Evolutionary conservation across 2,329 filamentous ascomycete genomes (phyloP), one percentile per base, ranked within the genome.

Genomic region (Dothiorella sarmentorum): DNA sequence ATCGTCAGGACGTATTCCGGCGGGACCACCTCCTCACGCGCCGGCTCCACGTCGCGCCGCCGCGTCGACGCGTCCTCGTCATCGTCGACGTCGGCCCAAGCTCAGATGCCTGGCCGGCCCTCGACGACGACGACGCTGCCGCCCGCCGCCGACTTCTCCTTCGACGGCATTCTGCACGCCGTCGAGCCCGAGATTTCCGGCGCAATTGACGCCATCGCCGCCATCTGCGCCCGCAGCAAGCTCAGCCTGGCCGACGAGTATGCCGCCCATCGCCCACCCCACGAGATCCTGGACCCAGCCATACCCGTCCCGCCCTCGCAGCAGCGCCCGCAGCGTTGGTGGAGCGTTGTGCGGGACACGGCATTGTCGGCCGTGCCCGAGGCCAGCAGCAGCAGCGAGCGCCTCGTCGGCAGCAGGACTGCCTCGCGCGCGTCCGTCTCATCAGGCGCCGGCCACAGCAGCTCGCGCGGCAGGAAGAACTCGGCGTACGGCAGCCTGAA

Each of bases 211-310:
- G 81, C 82, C 15, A 86, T 86, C 63, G 82, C 83, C 22, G 82
- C 85, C 64, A 85, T 86, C 61, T 84, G 82, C 63, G 83, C 84
- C 3, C 76, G 82, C 60, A 86, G 82, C 68, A 80, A 79, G 63
- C 73, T 85, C 66, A 85, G 82, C 64, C 71, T 86, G 60, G 82
- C 84, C 9, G 82, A 86, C 65, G 83, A 86, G 66, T 84, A 86
- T 67, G 80, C 78, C 31, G 82, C 82, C 42, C 84, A 86, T 68
- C 77, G 85, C 33, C 83, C 84, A 20, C 84, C 84, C 0, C 73
- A 84, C 57, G 82, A 85, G 67, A 84, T 85, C 62, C 68, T 70
- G 7, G 59, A 60, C 27, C 27, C 47, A 15, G 71, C 68, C 11
- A 63, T 63, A 9, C 59, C 65, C 1, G 66, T 67, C 0, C 65